phyloP scores from a whole-genome alignment of 139 green algal species.

The Auxenochlorella protothecoides region DNA sequence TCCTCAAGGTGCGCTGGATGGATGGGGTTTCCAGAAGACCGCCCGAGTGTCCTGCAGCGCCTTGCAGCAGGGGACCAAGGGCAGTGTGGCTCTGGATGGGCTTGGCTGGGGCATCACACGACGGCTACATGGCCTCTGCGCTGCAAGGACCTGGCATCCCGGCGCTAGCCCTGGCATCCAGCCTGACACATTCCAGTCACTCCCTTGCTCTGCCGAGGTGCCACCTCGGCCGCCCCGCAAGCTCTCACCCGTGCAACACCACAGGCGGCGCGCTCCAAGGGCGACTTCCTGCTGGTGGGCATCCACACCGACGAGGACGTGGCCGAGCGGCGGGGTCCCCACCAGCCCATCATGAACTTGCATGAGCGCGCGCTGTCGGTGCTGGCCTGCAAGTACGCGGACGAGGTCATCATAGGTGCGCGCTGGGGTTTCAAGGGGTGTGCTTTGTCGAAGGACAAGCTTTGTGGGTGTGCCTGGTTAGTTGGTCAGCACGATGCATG shows the following conservation, averaged over 20 bases:
- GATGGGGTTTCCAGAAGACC: too few relatives aligned
- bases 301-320: slow-evolving; percentile 92
- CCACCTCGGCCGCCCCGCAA: too few relatives aligned
- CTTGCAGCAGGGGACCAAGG: too few relatives aligned
- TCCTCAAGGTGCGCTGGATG: slow-evolving; percentile 53
- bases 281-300: slow-evolving; percentile 95
- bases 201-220: too few relatives aligned
- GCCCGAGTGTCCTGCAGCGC: too few relatives aligned
- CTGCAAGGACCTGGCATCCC: too few relatives aligned
- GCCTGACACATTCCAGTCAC: too few relatives aligned
- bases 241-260: too few relatives aligned
- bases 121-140: too few relatives aligned
- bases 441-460: background rate
- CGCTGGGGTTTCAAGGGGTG: background rate
- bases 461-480: background rate
- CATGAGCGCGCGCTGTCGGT: slow-evolving; percentile 91
- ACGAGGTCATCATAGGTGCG: slow-evolving; percentile 90
- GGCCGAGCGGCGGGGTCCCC: slow-evolving; percentile 50
- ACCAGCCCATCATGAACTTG: slow-evolving; percentile 96
- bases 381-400: slow-evolving; percentile 89
- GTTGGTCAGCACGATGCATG: background rate
- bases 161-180: too few relatives aligned
- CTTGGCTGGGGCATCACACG: too few relatives aligned
- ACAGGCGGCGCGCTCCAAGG: slow-evolving; percentile 59
- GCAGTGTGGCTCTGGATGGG: too few relatives aligned